Conservation (phyloP, 371 early-diverging fungal genomes). For the Nosema granulosis region DNA sequence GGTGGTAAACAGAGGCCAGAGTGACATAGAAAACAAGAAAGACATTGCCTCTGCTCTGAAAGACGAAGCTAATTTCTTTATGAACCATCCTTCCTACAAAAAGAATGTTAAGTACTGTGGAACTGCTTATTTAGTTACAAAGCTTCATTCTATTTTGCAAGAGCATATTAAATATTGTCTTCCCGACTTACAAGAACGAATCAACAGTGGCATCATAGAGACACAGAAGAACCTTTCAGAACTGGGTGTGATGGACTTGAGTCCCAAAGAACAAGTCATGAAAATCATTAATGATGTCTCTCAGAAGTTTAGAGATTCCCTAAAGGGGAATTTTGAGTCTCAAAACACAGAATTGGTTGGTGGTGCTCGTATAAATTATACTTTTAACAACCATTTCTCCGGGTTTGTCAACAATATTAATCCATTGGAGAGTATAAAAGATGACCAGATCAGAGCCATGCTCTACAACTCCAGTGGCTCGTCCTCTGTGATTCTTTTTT, state of each 20-base stretch:
- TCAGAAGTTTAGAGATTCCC: slow-evolving; percentile 74
- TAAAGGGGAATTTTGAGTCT: slow-evolving; percentile 84
- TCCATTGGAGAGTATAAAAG: slow-evolving; percentile 88
- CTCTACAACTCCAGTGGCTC: slow-evolving; percentile 92
- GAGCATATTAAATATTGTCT: slow-evolving; percentile 57
- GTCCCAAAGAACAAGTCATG: slow-evolving; percentile 64
- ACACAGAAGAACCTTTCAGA: slow-evolving; percentile 71
- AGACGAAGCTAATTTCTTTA: slow-evolving; percentile 80
- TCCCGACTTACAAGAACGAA: slow-evolving; percentile 59
- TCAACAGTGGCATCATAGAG: slow-evolving; percentile 70
- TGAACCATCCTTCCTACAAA: slow-evolving; percentile 80
- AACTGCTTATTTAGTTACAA: slow-evolving; percentile 85
- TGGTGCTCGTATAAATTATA: slow-evolving; percentile 92
- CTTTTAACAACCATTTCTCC: slow-evolving; percentile 89
- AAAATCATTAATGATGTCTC: slow-evolving; percentile 75
- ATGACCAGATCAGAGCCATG: slow-evolving; percentile 89
- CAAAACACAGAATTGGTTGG: slow-evolving; percentile 86
- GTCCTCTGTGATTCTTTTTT: slow-evolving; percentile 86
- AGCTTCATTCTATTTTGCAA: slow-evolving; percentile 78
- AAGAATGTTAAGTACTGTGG: slow-evolving; percentile 93
- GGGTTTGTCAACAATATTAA: slow-evolving; percentile 82
- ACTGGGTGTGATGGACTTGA: slow-evolving; percentile 66
- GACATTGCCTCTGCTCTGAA: slow-evolving; percentile 77
- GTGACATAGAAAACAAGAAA: slow-evolving; percentile 81
- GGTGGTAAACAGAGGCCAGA: slow-evolving; percentile 60